Base-by-base conservation (phyloP, 2,329 filamentous ascomycete genomes). In the Moelleriella libera region DNA sequence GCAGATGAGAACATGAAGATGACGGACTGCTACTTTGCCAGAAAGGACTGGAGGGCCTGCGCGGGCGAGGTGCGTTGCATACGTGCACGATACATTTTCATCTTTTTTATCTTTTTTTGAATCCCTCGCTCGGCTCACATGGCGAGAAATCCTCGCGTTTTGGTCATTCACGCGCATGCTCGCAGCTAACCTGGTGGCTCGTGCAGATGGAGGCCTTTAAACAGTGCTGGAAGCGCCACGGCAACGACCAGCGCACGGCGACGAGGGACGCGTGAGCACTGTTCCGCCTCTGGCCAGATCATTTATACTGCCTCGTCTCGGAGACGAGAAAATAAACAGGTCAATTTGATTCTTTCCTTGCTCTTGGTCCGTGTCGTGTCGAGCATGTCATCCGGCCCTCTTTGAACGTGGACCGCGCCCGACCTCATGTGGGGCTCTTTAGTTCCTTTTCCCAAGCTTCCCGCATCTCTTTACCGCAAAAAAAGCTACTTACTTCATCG, bases 11-110 rank as follows among this genome's bases (percentile, higher is more conserved):
- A 97, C 60, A 70, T 77, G 47, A 89, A 81, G 60, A 77, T 98
- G 81, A 96, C 88, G 37, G 87, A 97, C 63, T 98, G 92, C 67
- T 95, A 94, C 65, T 95, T 80, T 60, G 88, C 90, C 48, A 95
- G 89, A 74, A 95, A 89, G 63, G 92, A 98, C 63, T 98, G 92
- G 90, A 75, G 92, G 56, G 74, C 76, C 49, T 98, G 92, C 67
- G 85, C 85, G 60, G 74, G 80, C 54, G 90, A 97, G 78, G 90
- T 94, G 64, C 70, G 84, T 68, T 9, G 10, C 12, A 21, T 21
- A 21, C 21, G 3, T 21, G 21, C 21, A 21, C 21, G 21, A 21
- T 21, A 21, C 21, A 32, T 34, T 6, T 5, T 29, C 32, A 6
- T 10, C 10, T 7, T 6, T 28, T 12, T 2, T 37, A 12, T 1